Conservation (phyloP, 192 early-diverging fungal genomes). For the Backusella australiensis region DNA sequence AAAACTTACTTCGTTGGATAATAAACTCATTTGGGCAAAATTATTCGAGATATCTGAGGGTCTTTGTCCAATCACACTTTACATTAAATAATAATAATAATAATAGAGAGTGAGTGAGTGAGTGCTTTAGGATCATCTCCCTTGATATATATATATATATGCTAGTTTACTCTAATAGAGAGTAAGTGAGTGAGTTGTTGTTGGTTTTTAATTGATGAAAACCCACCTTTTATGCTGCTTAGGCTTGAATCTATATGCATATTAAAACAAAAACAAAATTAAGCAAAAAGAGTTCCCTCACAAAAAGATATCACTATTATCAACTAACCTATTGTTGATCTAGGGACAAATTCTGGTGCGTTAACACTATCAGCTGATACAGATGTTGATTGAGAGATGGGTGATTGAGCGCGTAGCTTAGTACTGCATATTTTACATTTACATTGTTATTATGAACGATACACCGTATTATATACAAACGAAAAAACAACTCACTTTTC, state of each 20-base stretch:
- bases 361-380: constrained; percentile 50
- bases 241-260: background rate
- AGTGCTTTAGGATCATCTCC: background rate
- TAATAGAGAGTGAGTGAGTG: background rate
- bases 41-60: background rate
- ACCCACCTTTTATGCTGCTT: background rate
- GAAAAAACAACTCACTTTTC: constrained; percentile 16
- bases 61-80: background rate
- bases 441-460: background rate
- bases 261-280: background rate
- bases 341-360: constrained; percentile 62
- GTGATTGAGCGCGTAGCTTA: constrained; percentile 19
- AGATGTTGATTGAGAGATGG: constrained; percentile 28
- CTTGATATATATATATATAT: background rate
- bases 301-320: background rate
- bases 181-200: background rate
- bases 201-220: background rate
- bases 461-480: background rate
- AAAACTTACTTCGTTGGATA: constrained; percentile 21
- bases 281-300: background rate
- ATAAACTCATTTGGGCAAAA: constrained; percentile 16
- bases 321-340: constrained; percentile 26
- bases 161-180: background rate
- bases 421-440: background rate
- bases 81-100: background rate